Percentiles rank a stretch among this genome's conserved stretches.
Conservation (phyloP, 2,329 filamentous ascomycete genomes). For the Fusarium oligoseptatum region DNA sequence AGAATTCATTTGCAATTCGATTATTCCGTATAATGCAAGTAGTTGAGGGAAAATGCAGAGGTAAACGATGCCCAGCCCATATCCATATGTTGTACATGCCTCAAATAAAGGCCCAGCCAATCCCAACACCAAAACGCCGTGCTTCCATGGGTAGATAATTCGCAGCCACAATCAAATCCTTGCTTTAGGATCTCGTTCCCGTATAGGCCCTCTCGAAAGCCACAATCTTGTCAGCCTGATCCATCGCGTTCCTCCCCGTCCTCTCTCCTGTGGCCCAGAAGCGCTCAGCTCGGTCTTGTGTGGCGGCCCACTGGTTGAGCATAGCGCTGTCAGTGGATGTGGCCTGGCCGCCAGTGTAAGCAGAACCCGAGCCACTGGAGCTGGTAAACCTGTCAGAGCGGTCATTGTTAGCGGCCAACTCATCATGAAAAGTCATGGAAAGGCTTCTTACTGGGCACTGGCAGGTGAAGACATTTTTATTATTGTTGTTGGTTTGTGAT, state of each 20-base stretch:
- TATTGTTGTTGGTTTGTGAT: not conserved
- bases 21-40: not conserved
- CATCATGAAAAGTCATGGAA: not conserved
- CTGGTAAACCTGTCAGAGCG: conserved; percentile 15
- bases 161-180: conserved; percentile 12
- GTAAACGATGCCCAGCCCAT: not conserved
- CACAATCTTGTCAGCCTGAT: conserved; percentile 16
- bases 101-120: conserved; percentile 3
- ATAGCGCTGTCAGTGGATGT: conserved; percentile 10
- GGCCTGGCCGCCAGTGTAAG: conserved; percentile 30
- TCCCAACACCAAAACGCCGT: conserved; percentile 17
- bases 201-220: conserved; percentile 26
- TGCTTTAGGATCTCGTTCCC: not conserved
- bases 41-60: not conserved
- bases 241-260: conserved; percentile 22
- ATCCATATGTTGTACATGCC: conserved; percentile 23
- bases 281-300: conserved; percentile 20
- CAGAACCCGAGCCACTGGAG: conserved; percentile 29
- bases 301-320: conserved; percentile 25
- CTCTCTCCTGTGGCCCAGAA: conserved; percentile 30
- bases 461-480: conserved; percentile 28
- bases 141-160: conserved; percentile 18
- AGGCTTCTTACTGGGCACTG: conserved; percentile 22
- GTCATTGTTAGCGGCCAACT: conserved; percentile 3
- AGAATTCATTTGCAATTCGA: not conserved